These are phyloP conservation scores for Helminthosporium solani DNA, from an alignment of 2,329 filamentous ascomycete genomes.

Conservation along the genomic window DNA sequence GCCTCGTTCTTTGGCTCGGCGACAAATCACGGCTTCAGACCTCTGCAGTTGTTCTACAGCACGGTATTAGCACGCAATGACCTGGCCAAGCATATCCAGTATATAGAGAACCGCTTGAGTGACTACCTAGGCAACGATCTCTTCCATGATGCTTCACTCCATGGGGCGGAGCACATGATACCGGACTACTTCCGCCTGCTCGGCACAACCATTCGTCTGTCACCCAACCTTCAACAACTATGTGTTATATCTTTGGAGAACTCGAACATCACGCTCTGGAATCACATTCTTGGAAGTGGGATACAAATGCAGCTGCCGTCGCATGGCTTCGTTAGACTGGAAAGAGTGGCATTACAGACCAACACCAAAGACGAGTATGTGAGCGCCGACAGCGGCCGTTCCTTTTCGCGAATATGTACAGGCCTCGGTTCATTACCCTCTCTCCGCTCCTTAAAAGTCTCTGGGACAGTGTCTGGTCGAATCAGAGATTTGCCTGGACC, in stretches of 20 bases:
- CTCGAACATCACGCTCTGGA: conserved; percentile 23
- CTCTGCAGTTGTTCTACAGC: conserved; percentile 18
- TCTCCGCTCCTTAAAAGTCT: conserved; percentile 17
- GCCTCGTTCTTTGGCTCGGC: conserved; percentile 21
- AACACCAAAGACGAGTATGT: conserved; percentile 4
- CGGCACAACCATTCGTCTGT: conserved; percentile 15
- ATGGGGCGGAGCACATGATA: conserved; percentile 6
- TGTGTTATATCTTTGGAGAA: conserved; percentile 26
- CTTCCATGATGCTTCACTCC: conserved; percentile 5
- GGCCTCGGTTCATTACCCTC: conserved; percentile 9
- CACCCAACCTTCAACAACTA: conserved; percentile 24
- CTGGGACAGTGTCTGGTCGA: conserved; percentile 6
- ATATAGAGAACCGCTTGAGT: conserved; percentile 28
- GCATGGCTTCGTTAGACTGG: conserved; percentile 15
- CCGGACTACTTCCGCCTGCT: conserved; percentile 22
- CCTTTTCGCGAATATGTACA: conserved; percentile 13
- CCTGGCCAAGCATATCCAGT: conserved; percentile 15
- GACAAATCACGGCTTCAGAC: conserved; percentile 14
- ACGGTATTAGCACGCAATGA: conserved; percentile 9
- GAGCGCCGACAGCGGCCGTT: neutral
- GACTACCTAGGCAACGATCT: conserved; percentile 25
- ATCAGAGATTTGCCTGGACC: neutral
- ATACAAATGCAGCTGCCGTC: neutral
- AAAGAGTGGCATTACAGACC: conserved; percentile 19
- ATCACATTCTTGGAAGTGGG: conserved; percentile 7